Evolutionary conservation across 768 basidiomycete species (phyloP).

Genomic region (Pluteus cervinus): DNA sequence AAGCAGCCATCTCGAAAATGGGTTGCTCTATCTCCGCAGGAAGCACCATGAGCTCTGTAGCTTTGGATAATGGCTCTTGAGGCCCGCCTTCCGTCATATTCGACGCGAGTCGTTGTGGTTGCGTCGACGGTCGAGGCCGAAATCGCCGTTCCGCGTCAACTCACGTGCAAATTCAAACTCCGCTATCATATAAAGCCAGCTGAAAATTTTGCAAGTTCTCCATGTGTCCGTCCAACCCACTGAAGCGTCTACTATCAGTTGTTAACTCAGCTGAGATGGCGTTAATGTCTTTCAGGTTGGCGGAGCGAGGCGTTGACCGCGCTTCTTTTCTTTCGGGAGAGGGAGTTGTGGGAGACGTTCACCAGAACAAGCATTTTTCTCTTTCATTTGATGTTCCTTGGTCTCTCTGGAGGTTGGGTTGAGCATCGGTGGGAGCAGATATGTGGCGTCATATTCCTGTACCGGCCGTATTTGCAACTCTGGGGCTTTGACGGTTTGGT

Average conservation of each 20-base stretch:
- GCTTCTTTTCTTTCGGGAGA: too few species aligned
- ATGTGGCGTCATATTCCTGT: conserved; percentile 77
- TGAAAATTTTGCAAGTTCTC: conserved; percentile 19
- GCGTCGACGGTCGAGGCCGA: too few species aligned
- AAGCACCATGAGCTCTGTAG: too few species aligned
- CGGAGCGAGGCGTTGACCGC: conserved; percentile 63
- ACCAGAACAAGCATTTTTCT: conserved; percentile 34
- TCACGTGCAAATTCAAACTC: conserved; percentile 27
- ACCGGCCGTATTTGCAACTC: conserved; percentile 75
- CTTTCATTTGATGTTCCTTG: conserved; percentile 41
- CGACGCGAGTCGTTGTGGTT: too few species aligned
- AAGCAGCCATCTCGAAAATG: too few species aligned
- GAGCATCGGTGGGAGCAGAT: conserved; percentile 34
- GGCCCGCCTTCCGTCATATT: too few species aligned
- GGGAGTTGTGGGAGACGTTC: conserved; percentile 25
- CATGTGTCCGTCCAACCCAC: conserved; percentile 66
- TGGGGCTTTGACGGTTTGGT: conserved; percentile 78
- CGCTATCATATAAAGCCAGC: conserved; percentile 20
- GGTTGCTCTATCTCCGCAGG: too few species aligned
- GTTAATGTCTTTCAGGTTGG: conserved; percentile 65
- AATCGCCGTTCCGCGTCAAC: too few species aligned
- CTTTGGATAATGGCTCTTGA: too few species aligned
- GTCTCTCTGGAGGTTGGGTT: conserved; percentile 49
- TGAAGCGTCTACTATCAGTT: conserved; percentile 57
- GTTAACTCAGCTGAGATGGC: conserved; percentile 53